Conservation (phyloP, 176 grass and related monocot genomes). For the Carex scoparia region DNA sequence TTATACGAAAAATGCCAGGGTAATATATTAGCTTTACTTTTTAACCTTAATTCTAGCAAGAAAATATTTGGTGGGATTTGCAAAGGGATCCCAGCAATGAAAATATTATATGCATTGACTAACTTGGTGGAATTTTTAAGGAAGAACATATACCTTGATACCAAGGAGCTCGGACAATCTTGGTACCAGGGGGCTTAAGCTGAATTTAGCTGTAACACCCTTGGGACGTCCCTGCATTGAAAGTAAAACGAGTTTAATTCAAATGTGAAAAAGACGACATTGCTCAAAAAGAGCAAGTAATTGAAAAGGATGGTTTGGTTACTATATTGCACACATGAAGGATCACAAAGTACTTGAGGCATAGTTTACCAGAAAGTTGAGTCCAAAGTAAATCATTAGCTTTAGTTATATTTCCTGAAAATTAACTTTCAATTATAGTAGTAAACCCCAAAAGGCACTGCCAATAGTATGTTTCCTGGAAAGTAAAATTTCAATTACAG, state of each 20-base stretch:
- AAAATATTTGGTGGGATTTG: background rate
- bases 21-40: background rate
- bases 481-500: background rate
- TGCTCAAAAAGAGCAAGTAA: background rate
- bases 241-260: background rate
- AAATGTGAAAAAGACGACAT: background rate
- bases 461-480: background rate
- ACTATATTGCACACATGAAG: background rate
- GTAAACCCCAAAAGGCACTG: background rate
- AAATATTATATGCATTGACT: background rate
- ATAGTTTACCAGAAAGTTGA: background rate
- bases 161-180: conserved; percentile 49
- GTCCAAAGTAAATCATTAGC: background rate
- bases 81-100: background rate
- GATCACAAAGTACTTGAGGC: background rate
- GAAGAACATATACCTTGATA: conserved; percentile 19
- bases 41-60: background rate
- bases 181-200: conserved; percentile 39
- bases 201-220: conserved; percentile 43
- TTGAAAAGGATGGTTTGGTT: background rate
- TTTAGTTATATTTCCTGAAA: background rate
- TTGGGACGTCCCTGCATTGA: conserved; percentile 41
- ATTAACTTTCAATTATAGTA: background rate
- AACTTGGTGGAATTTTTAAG: background rate
- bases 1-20: background rate